These are phyloP conservation scores for Zygoascus bituminiphila DNA, from an alignment of 805 yeast genomes.

Conservation along the genomic window DNA sequence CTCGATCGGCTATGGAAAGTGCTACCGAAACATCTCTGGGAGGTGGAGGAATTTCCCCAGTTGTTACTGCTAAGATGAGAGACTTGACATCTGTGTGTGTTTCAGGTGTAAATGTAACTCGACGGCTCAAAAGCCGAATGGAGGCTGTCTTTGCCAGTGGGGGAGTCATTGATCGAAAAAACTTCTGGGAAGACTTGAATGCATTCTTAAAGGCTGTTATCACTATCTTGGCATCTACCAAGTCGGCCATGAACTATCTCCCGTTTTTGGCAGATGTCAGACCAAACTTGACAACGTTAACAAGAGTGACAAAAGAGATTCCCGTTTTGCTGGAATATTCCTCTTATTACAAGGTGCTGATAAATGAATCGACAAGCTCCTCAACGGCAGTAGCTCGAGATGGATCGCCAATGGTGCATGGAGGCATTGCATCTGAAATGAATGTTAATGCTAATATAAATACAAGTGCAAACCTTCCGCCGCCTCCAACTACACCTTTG, in stretches of 20 bases:
- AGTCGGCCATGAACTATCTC: slow-evolving; percentile 70
- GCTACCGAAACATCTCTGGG: slow-evolving; percentile 30
- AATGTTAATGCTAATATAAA: slow-evolving; percentile 1
- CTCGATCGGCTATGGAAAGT: slow-evolving; percentile 31
- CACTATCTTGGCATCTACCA: slow-evolving; percentile 74
- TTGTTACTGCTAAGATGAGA: slow-evolving; percentile 54
- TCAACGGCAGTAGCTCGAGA: background rate
- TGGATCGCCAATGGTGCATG: background rate
- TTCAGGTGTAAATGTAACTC: slow-evolving; percentile 74
- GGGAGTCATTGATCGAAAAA: slow-evolving; percentile 44
- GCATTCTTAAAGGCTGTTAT: slow-evolving; percentile 75
- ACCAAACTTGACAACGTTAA: slow-evolving; percentile 69
- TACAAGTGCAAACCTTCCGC: slow-evolving; percentile 2
- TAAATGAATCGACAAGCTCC: slow-evolving; percentile 9
- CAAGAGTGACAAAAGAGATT: slow-evolving; percentile 85
- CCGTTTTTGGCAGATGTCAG: slow-evolving; percentile 74
- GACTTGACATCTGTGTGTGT: slow-evolving; percentile 74
- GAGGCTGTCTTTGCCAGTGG: slow-evolving; percentile 43
- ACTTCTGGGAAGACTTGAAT: slow-evolving; percentile 81
- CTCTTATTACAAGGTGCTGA: slow-evolving; percentile 33
- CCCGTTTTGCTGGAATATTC: slow-evolving; percentile 74
- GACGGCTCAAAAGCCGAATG: slow-evolving; percentile 50
- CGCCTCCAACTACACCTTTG: slow-evolving; percentile 32
- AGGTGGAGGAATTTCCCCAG: slow-evolving; percentile 27
- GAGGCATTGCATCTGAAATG: background rate